These are phyloP conservation scores for Daldinia vernicosa DNA, from an alignment of 495 filamentous ascomycete genomes.

Conservation along the genomic window DNA sequence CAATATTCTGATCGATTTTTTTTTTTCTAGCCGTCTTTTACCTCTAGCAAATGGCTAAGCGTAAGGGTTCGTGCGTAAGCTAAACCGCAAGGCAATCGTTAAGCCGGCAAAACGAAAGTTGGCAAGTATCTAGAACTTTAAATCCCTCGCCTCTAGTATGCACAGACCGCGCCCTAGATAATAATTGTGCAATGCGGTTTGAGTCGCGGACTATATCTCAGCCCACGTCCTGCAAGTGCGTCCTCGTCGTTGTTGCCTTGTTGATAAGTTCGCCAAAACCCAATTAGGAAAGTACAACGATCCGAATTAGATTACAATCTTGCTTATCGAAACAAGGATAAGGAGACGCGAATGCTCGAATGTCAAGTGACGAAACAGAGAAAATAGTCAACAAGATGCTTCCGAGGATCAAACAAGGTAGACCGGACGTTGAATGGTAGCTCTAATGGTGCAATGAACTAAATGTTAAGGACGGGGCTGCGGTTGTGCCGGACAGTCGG, in stretches of 20 bases:
- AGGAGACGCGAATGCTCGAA: constrained; percentile 14
- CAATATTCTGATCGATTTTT: constrained; percentile 20
- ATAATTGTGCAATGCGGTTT: not conserved
- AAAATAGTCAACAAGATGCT: constrained; percentile 52
- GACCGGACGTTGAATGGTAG: constrained; percentile 18
- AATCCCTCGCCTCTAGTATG: constrained; percentile 25
- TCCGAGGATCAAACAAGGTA: constrained; percentile 37
- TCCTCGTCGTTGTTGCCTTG: constrained; percentile 7
- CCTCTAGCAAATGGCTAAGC: constrained; percentile 41
- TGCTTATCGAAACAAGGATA: constrained; percentile 45
- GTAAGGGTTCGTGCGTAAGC: constrained; percentile 12
- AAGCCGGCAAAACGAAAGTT: constrained; percentile 19
- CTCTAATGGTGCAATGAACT: constrained; percentile 32
- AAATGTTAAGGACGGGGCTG: constrained; percentile 36
- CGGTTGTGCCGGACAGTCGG: constrained; percentile 51
- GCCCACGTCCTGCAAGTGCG: constrained; percentile 4
- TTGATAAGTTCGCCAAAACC: constrained; percentile 31
- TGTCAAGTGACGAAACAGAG: constrained; percentile 36
- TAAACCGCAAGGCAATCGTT: constrained; percentile 34
- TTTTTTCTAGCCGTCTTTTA: constrained; percentile 33
- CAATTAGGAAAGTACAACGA: constrained; percentile 48
- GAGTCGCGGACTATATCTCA: not conserved
- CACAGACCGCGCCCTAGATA: constrained; percentile 24
- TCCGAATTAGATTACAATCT: constrained; percentile 50
- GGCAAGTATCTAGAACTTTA: constrained; percentile 13